Evolutionary conservation across 345 rosid genomes (phyloP).

Genomic region (Gossypium sturtianum): DNA sequence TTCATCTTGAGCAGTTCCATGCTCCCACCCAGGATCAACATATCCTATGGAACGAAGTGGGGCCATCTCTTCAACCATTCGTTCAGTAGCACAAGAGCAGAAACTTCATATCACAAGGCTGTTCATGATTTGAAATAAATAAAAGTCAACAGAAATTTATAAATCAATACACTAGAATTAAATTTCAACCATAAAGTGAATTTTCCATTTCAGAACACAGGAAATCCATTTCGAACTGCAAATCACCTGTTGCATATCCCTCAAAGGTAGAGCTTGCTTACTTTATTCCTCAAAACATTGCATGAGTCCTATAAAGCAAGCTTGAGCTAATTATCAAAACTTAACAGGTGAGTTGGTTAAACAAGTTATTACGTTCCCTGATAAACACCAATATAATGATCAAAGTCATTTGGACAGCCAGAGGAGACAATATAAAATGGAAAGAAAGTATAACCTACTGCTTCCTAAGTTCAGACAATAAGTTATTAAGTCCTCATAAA

Average conservation of each 20-base stretch:
- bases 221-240: slow-evolving; percentile 17
- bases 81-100: slow-evolving; percentile 10
- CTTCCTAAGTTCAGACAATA: slow-evolving; percentile 6
- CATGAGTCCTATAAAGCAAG: slow-evolving; percentile 7
- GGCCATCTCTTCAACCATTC: slow-evolving; percentile 51
- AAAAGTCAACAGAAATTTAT: background rate
- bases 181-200: slow-evolving; percentile 6
- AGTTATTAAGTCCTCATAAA: background rate
- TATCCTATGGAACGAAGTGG: slow-evolving; percentile 50
- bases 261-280: slow-evolving; percentile 15
- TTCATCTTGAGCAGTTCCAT: slow-evolving; percentile 72
- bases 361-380: background rate
- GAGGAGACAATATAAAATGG: background rate
- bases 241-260: slow-evolving; percentile 11
- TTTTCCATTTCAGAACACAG: background rate
- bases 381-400: background rate
- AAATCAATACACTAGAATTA: background rate
- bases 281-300: slow-evolving; percentile 21
- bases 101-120: slow-evolving; percentile 15
- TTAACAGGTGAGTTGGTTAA: slow-evolving; percentile 17
- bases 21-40: slow-evolving; percentile 85
- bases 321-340: slow-evolving; percentile 22
- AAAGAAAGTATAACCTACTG: background rate
- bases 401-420: slow-evolving; percentile 7
- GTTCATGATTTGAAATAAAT: slow-evolving; percentile 9